Evolutionary conservation across 371 early-diverging fungal genomes (phyloP).

Genomic region (Batrachochytrium dendrobatidis): DNA sequence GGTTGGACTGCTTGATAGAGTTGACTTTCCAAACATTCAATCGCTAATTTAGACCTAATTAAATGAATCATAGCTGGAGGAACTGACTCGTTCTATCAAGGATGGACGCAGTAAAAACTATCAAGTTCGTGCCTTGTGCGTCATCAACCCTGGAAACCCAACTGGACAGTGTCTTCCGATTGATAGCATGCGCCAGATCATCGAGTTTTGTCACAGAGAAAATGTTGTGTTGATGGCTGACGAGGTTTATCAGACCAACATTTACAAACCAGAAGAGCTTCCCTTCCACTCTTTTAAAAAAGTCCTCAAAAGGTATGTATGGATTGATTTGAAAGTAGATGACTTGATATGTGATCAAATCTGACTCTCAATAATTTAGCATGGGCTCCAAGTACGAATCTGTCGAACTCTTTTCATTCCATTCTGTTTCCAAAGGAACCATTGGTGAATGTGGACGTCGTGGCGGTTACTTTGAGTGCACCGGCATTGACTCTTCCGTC

Average conservation of each 20-base stretch:
- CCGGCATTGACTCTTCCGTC: constrained; percentile 60
- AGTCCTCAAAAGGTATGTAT: constrained; percentile 45
- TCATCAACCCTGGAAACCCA: constrained; percentile 98
- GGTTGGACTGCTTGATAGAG: too few species aligned
- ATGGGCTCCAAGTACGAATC: constrained; percentile 56
- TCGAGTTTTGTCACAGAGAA: constrained; percentile 79
- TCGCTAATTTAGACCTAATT: too few species aligned
- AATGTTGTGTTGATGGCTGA: constrained; percentile 85
- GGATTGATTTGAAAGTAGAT: neutral
- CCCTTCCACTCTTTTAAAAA: constrained; percentile 96
- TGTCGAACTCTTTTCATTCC: constrained; percentile 89
- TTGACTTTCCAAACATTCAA: too few species aligned
- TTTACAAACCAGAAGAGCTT: constrained; percentile 65
- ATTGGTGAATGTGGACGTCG: constrained; percentile 97
- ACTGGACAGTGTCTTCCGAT: constrained; percentile 84
- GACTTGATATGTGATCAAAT: constrained; percentile 5
- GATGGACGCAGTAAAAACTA: constrained; percentile 64
- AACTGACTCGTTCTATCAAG: constrained; percentile 52
- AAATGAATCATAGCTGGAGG: constrained; percentile 26
- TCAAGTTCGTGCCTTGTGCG: constrained; percentile 88
- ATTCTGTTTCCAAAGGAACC: constrained; percentile 95
- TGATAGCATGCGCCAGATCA: constrained; percentile 70
- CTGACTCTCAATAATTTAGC: constrained; percentile 19
- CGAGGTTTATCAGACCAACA: constrained; percentile 96
- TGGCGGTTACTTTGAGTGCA: constrained; percentile 95